Percentiles rank a stretch among this genome's conserved stretches.
These are phyloP conservation scores for Terana coerulea DNA, from an alignment of 768 basidiomycete genomes.

Conservation along the genomic window DNA sequence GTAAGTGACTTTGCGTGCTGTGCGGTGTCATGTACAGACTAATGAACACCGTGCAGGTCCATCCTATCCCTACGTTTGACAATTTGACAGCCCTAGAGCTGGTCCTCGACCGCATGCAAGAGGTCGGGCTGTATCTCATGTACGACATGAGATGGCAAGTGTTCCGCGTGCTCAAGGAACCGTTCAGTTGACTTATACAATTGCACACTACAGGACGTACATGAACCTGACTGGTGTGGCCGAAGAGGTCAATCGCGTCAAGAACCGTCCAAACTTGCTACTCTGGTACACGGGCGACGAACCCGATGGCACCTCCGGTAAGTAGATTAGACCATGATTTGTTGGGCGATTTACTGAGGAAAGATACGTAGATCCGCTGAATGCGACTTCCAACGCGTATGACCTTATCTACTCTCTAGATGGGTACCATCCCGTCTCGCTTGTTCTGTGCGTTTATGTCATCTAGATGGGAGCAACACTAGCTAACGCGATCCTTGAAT, in stretches of 20 bases:
- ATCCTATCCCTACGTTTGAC: conserved; percentile 65
- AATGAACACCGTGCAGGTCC: conserved; percentile 41
- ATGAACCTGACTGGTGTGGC: conserved; percentile 59
- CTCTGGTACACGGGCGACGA: conserved; percentile 76
- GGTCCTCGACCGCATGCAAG: conserved; percentile 69
- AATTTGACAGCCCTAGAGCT: conserved; percentile 53
- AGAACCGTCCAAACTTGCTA: conserved; percentile 62
- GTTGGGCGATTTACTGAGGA: not conserved
- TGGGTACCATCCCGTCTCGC: conserved; percentile 55
- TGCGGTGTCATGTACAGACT: conserved; percentile 5
- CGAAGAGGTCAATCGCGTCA: conserved; percentile 66
- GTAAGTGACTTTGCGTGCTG: conserved; percentile 24
- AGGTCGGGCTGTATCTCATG: conserved; percentile 69
- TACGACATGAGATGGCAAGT: conserved; percentile 72
- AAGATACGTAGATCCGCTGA: conserved; percentile 43
- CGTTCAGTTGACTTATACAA: too few relatives aligned
- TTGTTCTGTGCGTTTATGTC: conserved; percentile 33
- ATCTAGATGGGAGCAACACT: too few relatives aligned
- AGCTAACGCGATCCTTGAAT: not conserved
- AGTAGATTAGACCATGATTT: not conserved
- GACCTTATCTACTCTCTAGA: conserved; percentile 46
- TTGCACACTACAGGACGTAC: conserved; percentile 42
- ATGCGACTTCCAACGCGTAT: conserved; percentile 47
- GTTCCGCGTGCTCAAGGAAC: too few relatives aligned
- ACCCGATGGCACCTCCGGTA: conserved; percentile 60